Evolutionary conservation across 345 rosid species (phyloP), one percentile per base, ranked within the genome.

Genomic region (Pseudoturritis turrita): DNA sequence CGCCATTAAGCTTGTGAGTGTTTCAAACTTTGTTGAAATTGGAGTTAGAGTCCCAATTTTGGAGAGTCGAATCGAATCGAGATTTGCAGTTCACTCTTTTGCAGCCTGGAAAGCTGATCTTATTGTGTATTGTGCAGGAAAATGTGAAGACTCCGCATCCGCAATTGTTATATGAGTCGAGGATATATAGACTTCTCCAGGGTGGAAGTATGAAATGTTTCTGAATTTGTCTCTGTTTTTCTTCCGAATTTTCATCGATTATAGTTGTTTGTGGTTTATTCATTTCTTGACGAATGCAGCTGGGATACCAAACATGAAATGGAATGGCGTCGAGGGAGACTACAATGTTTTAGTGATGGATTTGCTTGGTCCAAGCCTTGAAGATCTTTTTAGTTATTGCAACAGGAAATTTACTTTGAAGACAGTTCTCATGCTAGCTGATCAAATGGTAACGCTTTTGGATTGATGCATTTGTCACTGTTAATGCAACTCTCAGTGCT

Each of bases 371-470:
- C 99, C 96, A 10, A 95, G 99, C 60, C 96, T 95, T 68, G 98
- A 95, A 78, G 99, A 95, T 73, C 66, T 95, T 54, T 95, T 95
- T 82, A 85, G 87, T 83, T 95, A 85, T 56, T 95, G 99, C 74
- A 83, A 85, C 43, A 79, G 98, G 70, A 88, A 95, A 69, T 81
- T 95, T 47, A 83, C 92, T 11, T 78, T 95, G 81, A 95, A 95
- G 91, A 82, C 99, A 1, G 96, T 95, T 72, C 94, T 95, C 58
- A 91, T 95, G 99, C 88, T 95, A 64, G 98, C 98, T 21, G 99
- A 95, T 82, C 99, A 95, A 77, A 91, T 95, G 98, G 99, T 91
- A 80, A 23, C 65, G 13, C 12, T 29, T 62, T 35, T 44, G n/a
- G 17, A 35, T 62, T 4, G 18, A 17, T 54, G 50, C 35, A 23